Percentiles rank a stretch among this genome's conserved stretches.
Evolutionary conservation across 2,329 filamentous ascomycete species (phyloP).

Genomic region (Pseudonectria foliicola): DNA sequence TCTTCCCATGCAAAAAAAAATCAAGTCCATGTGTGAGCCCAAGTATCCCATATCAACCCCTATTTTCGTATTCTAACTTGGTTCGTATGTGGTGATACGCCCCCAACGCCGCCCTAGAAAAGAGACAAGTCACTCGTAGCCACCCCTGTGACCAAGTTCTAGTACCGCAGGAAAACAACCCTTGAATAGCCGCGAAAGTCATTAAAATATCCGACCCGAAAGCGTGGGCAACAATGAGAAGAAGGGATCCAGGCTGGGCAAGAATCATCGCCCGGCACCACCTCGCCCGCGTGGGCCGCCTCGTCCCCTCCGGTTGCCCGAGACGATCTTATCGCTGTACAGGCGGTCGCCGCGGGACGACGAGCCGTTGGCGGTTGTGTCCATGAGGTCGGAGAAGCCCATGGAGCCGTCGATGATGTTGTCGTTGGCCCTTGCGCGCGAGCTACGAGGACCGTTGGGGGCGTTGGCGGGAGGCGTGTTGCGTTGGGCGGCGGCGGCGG

Average conservation of each 20-base stretch:
- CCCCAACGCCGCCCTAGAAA: no score
- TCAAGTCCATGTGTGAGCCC: no score
- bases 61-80: no score
- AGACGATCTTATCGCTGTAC: constrained; percentile 46
- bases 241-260: background rate
- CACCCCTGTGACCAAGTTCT: no score
- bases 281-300: constrained; percentile 19
- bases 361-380: constrained; percentile 16
- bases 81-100: no score
- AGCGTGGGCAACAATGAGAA: no score
- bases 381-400: constrained; percentile 46
- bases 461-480: constrained; percentile 24
- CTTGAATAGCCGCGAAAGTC: no score
- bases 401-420: constrained; percentile 46
- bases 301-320: constrained; percentile 20
- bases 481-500: constrained; percentile 22
- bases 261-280: constrained; percentile 10
- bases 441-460: constrained; percentile 24
- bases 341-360: constrained; percentile 29
- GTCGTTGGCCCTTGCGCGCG: constrained; percentile 25
- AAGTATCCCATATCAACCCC: no score
- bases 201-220: no score
- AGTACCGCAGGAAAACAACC: no score
- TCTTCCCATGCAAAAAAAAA: no score
- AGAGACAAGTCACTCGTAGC: no score